Percentiles rank a stretch among this genome's conserved stretches.
phyloP scores from a whole-genome alignment of 108 stramenopile genomes.

The Nannochloropsis granulata region DNA sequence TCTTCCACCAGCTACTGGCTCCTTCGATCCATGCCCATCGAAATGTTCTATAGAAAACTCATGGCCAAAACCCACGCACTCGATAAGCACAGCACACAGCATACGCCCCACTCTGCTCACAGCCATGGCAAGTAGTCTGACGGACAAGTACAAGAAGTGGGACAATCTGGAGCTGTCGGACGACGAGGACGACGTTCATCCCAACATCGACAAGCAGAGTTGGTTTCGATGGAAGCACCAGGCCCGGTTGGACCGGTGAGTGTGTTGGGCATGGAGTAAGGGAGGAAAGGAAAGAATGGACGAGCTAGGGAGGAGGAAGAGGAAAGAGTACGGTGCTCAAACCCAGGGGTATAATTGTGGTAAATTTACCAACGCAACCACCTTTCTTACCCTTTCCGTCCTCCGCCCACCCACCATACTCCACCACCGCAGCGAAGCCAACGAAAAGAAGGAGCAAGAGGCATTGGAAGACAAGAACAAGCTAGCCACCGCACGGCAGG shows the following conservation, averaged over 20 bases:
- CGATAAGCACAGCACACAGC: background rate
- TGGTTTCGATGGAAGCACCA: conserved; percentile 63
- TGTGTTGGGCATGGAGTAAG: background rate
- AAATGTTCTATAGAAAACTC: background rate
- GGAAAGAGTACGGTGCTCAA: too few species aligned
- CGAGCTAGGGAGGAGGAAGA: too few species aligned
- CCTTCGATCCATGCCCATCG: background rate
- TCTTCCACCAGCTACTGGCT: background rate
- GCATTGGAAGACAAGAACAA: conserved; percentile 45
- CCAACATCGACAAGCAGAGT: conserved; percentile 92
- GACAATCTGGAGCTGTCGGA: conserved; percentile 91
- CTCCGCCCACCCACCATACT: too few species aligned
- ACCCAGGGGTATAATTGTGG: too few species aligned
- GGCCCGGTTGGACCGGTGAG: conserved; percentile 65
- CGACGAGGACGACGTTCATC: conserved; percentile 96
- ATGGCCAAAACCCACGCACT: too few species aligned
- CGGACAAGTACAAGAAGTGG: conserved; percentile 79
- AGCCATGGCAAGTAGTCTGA: background rate
- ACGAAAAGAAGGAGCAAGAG: conserved; percentile 65
- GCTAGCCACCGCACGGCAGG: conserved; percentile 53
- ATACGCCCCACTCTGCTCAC: background rate
- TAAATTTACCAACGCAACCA: too few species aligned
- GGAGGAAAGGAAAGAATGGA: too few species aligned
- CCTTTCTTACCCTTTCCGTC: too few species aligned
- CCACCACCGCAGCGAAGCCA: conserved; percentile 19